Percentiles rank a stretch among this genome's conserved stretches.
These are phyloP conservation scores for Penicillium goetzii DNA, from an alignment of 495 filamentous ascomycete genomes.

Conservation along the genomic window DNA sequence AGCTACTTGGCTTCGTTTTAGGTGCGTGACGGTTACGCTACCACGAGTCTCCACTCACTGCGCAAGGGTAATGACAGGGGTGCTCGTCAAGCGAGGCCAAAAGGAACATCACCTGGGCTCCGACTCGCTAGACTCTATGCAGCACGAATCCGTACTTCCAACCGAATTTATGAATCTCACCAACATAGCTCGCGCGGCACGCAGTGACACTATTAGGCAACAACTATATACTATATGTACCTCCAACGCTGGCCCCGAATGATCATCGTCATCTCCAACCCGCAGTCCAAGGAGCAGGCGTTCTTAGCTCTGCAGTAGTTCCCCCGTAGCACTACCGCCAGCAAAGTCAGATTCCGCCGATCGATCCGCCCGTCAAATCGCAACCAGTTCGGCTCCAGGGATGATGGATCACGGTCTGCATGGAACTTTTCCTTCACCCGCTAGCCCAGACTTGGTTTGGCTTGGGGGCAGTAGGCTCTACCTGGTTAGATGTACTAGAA, in stretches of 20 bases:
- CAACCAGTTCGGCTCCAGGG: not conserved
- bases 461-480: not conserved
- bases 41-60: not conserved
- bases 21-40: conserved; percentile 2
- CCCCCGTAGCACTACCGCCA: not conserved
- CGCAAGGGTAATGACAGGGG: not conserved
- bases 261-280: not conserved
- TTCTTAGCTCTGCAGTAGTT: conserved; percentile 12
- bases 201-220: not conserved
- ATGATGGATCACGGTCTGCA: not conserved
- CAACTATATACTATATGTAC: not conserved
- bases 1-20: not conserved
- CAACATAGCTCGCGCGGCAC: not conserved
- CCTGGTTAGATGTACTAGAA: not conserved
- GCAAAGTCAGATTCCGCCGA: conserved; percentile 2
- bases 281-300: not conserved
- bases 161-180: not conserved
- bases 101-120: not conserved
- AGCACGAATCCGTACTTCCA: no score
- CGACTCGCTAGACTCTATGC: not conserved
- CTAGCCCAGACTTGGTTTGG: conserved; percentile 2
- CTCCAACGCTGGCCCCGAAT: not conserved
- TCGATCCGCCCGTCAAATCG: conserved; percentile 1
- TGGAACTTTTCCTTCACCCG: conserved; percentile 4
- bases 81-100: not conserved